Percentiles rank a stretch among this genome's conserved stretches.
These are phyloP conservation scores for Lagenaria siceraria DNA, from an alignment of 306 rosid genomes.

Conservation along the genomic window DNA sequence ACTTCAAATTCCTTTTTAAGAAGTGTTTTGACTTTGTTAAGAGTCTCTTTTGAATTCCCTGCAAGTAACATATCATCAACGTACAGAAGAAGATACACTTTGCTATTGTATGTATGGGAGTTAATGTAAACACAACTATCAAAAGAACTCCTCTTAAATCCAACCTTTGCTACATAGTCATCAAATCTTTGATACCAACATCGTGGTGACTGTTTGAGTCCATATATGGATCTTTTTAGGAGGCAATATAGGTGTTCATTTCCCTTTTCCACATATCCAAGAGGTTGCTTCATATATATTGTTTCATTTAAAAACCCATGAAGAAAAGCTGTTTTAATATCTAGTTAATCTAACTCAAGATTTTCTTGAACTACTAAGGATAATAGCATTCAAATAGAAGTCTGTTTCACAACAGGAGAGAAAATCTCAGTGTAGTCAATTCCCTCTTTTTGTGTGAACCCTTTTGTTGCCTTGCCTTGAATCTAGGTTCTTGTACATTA, in stretches of 20 bases:
- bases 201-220: not conserved
- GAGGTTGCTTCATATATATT: not conserved
- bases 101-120: too few species aligned
- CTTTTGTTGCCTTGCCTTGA: not conserved
- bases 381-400: not conserved
- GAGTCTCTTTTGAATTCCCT: fast-evolving
- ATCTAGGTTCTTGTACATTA: too few species aligned
- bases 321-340: not conserved
- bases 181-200: not conserved
- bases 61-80: too few species aligned
- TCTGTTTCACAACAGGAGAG: not conserved
- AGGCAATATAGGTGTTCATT: not conserved
- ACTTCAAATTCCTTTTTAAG: not conserved
- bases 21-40: fast-evolving
- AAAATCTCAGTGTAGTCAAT: not conserved
- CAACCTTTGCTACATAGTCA: not conserved
- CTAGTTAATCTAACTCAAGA: not conserved
- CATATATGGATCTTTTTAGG: not conserved
- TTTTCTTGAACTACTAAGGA: not conserved
- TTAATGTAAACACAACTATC: too few species aligned
- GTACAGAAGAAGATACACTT: too few species aligned
- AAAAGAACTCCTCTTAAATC: too few species aligned
- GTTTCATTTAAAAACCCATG: not conserved
- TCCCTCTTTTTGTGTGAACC: not conserved
- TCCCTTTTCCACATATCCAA: not conserved